Conservation (phyloP, 306 rosid genomes). For the Quercus berberidifolia region DNA sequence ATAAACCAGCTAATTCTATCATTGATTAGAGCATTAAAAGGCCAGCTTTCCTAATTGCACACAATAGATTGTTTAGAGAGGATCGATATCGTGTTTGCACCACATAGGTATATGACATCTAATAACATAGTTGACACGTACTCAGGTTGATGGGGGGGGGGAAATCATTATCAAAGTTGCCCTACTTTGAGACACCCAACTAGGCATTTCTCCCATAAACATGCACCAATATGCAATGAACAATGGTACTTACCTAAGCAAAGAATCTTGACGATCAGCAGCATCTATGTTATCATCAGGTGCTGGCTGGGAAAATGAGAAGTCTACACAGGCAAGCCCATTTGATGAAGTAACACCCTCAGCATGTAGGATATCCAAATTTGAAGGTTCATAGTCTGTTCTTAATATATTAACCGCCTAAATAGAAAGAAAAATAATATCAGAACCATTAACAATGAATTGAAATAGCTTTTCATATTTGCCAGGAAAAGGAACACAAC, state of each 20-base stretch:
- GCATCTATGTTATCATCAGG: constrained; percentile 53
- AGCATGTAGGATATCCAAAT: constrained; percentile 85
- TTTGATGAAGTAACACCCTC: constrained; percentile 96
- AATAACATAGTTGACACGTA: neutral
- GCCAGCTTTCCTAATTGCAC: neutral
- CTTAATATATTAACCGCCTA: constrained; percentile 84
- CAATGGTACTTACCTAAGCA: constrained; percentile 51
- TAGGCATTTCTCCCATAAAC: constrained; percentile 4
- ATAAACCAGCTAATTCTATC: neutral
- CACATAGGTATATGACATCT: neutral
- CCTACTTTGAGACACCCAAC: neutral
- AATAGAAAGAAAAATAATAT: constrained; percentile 24
- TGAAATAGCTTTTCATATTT: constrained; percentile 23
- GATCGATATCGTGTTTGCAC: neutral
- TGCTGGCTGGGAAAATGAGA: constrained; percentile 76
- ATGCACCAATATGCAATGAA: constrained; percentile 1
- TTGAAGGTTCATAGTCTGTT: constrained; percentile 87
- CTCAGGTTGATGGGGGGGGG: neutral
- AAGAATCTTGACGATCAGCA: constrained; percentile 62
- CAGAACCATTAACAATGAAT: constrained; percentile 22
- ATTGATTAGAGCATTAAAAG: neutral
- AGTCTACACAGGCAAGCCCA: constrained; percentile 91
- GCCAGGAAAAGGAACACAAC: neutral
- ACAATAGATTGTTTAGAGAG: neutral
- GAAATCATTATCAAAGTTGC: neutral